Evolutionary conservation across 768 basidiomycete species (phyloP).

Genomic region (Rhodotorula kratochvilovae): DNA sequence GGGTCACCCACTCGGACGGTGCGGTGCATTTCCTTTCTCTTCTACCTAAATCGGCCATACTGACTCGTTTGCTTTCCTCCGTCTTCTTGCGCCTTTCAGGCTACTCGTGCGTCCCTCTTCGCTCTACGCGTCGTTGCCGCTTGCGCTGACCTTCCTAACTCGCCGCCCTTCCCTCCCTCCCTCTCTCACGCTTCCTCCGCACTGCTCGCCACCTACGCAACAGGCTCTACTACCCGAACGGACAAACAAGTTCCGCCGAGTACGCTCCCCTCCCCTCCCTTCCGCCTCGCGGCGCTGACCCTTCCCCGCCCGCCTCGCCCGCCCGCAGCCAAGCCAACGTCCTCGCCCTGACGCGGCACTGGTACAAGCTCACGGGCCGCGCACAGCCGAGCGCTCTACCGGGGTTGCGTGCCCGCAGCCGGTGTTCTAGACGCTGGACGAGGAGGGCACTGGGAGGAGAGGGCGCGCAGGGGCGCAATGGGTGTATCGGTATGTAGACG

Average conservation of each 20-base stretch:
- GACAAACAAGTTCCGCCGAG: constrained; percentile 4
- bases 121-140: too few species aligned
- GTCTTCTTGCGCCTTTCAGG: neutral
- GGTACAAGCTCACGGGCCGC: constrained; percentile 20
- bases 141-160: neutral
- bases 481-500: too few species aligned
- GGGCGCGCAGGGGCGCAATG: too few species aligned
- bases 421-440: constrained; percentile 10
- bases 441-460: too few species aligned
- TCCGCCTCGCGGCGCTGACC: neutral
- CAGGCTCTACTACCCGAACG: constrained; percentile 30
- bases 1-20: constrained; percentile 23
- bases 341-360: constrained; percentile 23
- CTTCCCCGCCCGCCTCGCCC: too few species aligned
- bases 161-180: too few species aligned
- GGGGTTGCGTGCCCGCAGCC: constrained; percentile 33
- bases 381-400: constrained; percentile 11
- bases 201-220: neutral
- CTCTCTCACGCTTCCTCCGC: too few species aligned
- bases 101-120: neutral
- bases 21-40: neutral
- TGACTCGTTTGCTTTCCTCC: neutral
- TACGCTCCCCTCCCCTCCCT: neutral
- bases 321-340: constrained; percentile 3
- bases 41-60: too few species aligned